These are phyloP conservation scores for Filobasidium floriforme DNA, from an alignment of 768 basidiomycete species.

Conservation along the genomic window DNA sequence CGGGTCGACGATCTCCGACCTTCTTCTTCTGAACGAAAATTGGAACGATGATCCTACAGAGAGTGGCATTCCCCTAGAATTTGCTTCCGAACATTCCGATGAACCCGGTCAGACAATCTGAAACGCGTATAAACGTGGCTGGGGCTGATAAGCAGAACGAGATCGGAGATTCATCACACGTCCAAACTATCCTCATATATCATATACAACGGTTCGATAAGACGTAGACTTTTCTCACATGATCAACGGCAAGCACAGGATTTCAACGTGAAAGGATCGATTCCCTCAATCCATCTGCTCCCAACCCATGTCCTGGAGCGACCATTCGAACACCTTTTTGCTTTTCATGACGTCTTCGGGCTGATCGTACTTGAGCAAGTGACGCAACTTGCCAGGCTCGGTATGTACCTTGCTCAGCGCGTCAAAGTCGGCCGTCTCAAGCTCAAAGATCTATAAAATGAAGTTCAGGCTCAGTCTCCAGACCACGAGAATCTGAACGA, in stretches of 20 bases:
- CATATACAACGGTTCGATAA: neutral
- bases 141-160: no score
- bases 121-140: no score
- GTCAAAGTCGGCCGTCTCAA: conserved; percentile 38
- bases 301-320: conserved; percentile 48
- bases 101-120: neutral
- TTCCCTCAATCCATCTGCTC: conserved; percentile 42
- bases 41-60: neutral
- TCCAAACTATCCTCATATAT: neutral
- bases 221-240: no score
- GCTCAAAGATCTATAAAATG: conserved; percentile 36
- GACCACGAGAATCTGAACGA: neutral
- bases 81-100: neutral
- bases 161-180: neutral
- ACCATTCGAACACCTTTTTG: conserved; percentile 46
- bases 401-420: conserved; percentile 45
- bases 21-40: neutral
- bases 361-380: conserved; percentile 9
- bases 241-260: no score
- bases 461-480: conserved; percentile 1
- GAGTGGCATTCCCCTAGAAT: neutral
- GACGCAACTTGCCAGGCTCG: conserved; percentile 41
- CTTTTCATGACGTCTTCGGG: conserved; percentile 29
- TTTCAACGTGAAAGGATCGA: no score
- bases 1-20: no score